Base-by-base conservation (phyloP, 2,329 filamentous ascomycete genomes). In the Cladosporium sp. region DNA sequence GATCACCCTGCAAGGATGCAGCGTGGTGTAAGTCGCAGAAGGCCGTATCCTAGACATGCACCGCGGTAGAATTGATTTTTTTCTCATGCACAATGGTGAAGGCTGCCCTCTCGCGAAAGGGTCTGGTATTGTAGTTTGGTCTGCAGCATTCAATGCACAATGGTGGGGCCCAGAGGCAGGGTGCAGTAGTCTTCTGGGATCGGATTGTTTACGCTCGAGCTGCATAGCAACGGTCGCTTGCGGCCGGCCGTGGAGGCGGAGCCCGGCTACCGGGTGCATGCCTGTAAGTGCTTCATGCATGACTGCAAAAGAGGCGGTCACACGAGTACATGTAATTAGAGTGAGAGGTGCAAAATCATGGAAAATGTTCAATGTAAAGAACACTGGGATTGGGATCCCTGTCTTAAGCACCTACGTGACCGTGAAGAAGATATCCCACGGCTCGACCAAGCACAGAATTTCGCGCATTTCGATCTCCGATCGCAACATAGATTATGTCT, bases 111-210 rank as follows among this genome's bases (percentile, higher is more conserved):
- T 40, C 33, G 55, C 29, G 55, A 57, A 57, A 57, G 55, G 55
- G 33, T 40, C 14, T 40, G 33, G 21, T 57, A 31, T 55, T 33
- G 31, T 28, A 12, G 33, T 35, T 35, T 56, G 29, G 55, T 18
- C 31, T 57, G 55, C 55, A 57, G 52, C 52, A 55, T 55, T n/a
- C 16, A 55, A 55, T 55, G 55, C 33, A 33, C 55, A 57, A 33
- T 57, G 55, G 55, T 57, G 55, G 55, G 55, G 55, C 55, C 53
- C 55, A 57, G 21, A 14, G 46, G n/a, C 23, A 50, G 50, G 14
- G 12, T 53, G 50, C 52, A 55, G 28, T 31, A 31, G 52, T 33
- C 18, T 55, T 55, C 52, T 55, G n/a, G 52, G 33, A 55, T 55
- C 28, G 52, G 31, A 33, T 55, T 55, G 52, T 55, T 55, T 55